Conservation (phyloP, 148 eudicot species). For the Oxyria digyna region DNA sequence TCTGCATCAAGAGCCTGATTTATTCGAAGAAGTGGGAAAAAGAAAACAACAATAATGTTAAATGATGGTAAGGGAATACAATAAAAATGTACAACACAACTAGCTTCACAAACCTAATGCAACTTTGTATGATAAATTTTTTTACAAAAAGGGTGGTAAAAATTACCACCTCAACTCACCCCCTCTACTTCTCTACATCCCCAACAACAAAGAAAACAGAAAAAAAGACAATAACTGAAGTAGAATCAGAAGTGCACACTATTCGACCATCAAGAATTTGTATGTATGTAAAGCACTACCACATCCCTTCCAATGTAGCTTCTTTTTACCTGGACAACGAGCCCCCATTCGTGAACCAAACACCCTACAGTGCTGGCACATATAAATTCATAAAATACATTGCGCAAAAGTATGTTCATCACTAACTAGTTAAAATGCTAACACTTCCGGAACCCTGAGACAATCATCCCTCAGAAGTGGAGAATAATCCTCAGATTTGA, state of each 20-base stretch:
- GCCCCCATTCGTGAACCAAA: background rate
- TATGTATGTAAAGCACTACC: background rate
- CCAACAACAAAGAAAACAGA: background rate
- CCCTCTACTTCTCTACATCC: background rate
- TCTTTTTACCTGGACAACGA: no score
- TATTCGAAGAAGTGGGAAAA: background rate
- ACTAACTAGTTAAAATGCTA: background rate
- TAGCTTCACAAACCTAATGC: background rate
- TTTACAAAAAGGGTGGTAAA: background rate
- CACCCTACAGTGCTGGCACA: background rate
- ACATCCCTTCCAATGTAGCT: background rate
- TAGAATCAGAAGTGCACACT: background rate
- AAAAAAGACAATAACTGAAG: background rate
- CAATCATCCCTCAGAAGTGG: background rate
- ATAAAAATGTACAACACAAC: background rate
- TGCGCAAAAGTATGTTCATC: background rate
- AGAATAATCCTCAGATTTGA: background rate
- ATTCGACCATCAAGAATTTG: background rate
- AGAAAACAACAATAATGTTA: background rate
- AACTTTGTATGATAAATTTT: background rate
- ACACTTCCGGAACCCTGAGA: background rate
- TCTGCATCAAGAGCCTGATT: constrained; percentile 85
- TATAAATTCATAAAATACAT: background rate
- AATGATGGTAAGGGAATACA: background rate
- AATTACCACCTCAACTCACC: background rate